Evolutionary conservation across 176 grass and related monocot genomes (phyloP).

Genomic region (Avena atlantica): DNA sequence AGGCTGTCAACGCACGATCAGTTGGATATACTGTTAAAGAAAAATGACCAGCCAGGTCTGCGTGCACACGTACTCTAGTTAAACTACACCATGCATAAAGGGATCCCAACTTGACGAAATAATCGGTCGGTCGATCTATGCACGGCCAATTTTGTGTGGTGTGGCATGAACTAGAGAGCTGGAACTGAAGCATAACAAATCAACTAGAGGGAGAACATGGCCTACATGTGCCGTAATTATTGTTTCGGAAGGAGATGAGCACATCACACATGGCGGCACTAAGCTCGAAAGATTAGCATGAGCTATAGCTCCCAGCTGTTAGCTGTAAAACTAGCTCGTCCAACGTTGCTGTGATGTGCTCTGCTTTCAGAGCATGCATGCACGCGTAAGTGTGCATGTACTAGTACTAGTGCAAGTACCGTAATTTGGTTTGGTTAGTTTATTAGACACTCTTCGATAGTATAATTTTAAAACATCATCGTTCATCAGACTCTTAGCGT

Average conservation of each 20-base stretch:
- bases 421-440: neutral
- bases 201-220: neutral
- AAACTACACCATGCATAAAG: neutral
- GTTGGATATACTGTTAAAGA: no score
- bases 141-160: neutral
- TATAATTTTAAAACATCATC: neutral
- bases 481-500: neutral
- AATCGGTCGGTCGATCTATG: neutral
- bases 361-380: neutral
- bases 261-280: slow-evolving; percentile 35
- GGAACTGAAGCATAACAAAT: neutral
- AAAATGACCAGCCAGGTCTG: no score
- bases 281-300: neutral
- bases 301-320: neutral
- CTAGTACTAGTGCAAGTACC: neutral
- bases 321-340: slow-evolving; percentile 39
- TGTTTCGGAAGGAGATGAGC: slow-evolving; percentile 19
- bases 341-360: neutral
- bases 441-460: neutral
- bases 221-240: slow-evolving; percentile 44
- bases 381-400: neutral
- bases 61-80: neutral
- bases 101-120: neutral
- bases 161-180: neutral
- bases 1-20: neutral